Evolutionary conservation across 2,329 filamentous ascomycete species (phyloP).

Genomic region (Ascochyta lentis): DNA sequence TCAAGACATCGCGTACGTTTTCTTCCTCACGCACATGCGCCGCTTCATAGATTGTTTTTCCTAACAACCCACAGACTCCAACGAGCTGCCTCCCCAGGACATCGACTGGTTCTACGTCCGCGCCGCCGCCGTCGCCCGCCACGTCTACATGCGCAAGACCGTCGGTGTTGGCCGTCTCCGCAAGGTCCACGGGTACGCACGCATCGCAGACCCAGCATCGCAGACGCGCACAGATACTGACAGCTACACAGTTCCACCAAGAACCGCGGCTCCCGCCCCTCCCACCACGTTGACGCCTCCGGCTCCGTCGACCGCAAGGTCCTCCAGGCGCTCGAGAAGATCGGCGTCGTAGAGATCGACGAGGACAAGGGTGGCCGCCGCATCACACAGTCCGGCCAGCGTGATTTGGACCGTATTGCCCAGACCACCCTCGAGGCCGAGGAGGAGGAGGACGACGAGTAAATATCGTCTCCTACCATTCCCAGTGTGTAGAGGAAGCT

Average conservation of each 20-base stretch:
- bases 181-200: conserved; percentile 77
- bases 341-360: conserved; percentile 95
- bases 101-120: conserved; percentile 95
- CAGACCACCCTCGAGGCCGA: conserved; percentile 60
- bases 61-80: conserved; percentile 65
- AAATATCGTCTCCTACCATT: conserved; percentile 26
- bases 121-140: conserved; percentile 92
- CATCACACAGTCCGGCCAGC: conserved; percentile 97
- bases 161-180: conserved; percentile 97
- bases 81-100: conserved; percentile 97
- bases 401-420: conserved; percentile 87
- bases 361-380: conserved; percentile 98
- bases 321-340: conserved; percentile 98
- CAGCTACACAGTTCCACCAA: conserved; percentile 66
- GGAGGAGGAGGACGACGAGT: conserved; percentile 56
- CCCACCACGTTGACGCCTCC: conserved; percentile 93
- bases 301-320: conserved; percentile 97
- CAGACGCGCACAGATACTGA: conserved; percentile 9
- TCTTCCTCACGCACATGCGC: not conserved
- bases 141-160: conserved; percentile 99
- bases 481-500: conserved; percentile 20
- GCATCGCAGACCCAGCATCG: no score
- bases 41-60: not conserved
- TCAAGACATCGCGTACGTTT: conserved; percentile 80
- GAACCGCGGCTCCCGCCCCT: conserved; percentile 93